Conservation (phyloP, 2,329 filamentous ascomycete species). For the Ophiognomonia clavigignenti-juglandacearum region DNA sequence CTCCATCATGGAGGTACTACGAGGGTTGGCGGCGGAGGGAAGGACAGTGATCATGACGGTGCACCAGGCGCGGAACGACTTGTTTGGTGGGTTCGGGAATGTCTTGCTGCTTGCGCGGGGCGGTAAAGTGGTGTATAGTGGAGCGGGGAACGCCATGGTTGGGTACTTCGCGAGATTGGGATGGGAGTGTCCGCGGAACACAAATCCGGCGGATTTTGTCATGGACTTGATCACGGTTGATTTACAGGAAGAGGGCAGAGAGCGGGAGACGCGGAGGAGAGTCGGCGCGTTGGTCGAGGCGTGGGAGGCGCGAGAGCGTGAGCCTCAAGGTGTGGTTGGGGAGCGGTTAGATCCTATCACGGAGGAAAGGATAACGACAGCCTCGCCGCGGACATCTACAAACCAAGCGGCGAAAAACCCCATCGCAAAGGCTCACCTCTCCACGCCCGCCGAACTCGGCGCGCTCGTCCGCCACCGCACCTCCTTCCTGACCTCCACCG, state of each 20-base stretch:
- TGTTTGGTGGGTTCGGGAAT: conserved; percentile 68
- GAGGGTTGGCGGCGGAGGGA: conserved; percentile 66
- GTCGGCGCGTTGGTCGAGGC: conserved; percentile 56
- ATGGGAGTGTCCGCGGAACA: conserved; percentile 61
- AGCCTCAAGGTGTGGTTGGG: conserved; percentile 1
- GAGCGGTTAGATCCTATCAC: conserved; percentile 19
- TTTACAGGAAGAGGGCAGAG: conserved; percentile 59
- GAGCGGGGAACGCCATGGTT: conserved; percentile 59
- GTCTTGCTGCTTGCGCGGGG: conserved; percentile 67
- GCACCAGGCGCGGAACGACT: conserved; percentile 69
- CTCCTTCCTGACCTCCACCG: conserved; percentile 58
- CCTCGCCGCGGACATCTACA: conserved; percentile 32
- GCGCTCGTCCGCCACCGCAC: conserved; percentile 60
- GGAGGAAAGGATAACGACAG: conserved; percentile 8
- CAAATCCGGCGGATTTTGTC: conserved; percentile 74
- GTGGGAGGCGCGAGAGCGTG: conserved; percentile 38
- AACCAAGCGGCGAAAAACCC: conserved; percentile 17
- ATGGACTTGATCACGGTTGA: conserved; percentile 74
- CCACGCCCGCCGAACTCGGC: conserved; percentile 68
- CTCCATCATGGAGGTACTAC: conserved; percentile 71
- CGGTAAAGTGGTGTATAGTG: conserved; percentile 64
- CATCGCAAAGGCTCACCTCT: conserved; percentile 29
- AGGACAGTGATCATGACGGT: conserved; percentile 73
- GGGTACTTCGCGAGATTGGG: conserved; percentile 57
- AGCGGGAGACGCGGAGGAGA: conserved; percentile 57